Evolutionary conservation across 108 stramenopile genomes (phyloP).

Genomic region (Schizochytrium sp.): DNA sequence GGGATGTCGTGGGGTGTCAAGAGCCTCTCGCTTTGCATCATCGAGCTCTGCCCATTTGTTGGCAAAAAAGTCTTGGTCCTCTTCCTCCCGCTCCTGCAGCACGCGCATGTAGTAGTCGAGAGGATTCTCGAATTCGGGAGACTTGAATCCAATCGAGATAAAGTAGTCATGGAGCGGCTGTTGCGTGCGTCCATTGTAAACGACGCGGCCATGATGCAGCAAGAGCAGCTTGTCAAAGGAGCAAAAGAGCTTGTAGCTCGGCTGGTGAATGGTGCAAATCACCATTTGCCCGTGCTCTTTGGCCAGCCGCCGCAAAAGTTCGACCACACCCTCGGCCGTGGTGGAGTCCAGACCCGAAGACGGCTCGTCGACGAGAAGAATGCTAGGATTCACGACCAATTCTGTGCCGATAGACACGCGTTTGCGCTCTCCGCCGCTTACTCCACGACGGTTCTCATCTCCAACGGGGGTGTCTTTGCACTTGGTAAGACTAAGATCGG

Average conservation of each 20-base stretch:
- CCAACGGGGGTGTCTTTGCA: neutral
- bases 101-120: slow-evolving; percentile 1
- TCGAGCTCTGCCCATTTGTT: neutral
- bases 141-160: slow-evolving; percentile 38
- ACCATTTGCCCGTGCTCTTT: slow-evolving; percentile 50
- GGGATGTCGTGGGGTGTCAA: neutral
- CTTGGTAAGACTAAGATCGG: neutral
- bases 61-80: neutral
- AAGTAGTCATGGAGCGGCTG: slow-evolving; percentile 50
- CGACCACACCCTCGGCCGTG: slow-evolving; percentile 56
- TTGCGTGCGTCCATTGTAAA: slow-evolving; percentile 65
- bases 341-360: slow-evolving; percentile 60
- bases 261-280: slow-evolving; percentile 75
- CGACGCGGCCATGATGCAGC: slow-evolving; percentile 66
- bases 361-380: slow-evolving; percentile 39
- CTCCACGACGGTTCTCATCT: neutral
- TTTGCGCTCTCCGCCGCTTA: slow-evolving; percentile 39
- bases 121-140: neutral
- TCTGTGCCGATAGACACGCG: slow-evolving; percentile 35
- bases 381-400: slow-evolving; percentile 16
- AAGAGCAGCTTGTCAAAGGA: slow-evolving; percentile 67
- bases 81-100: neutral
- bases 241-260: slow-evolving; percentile 65
- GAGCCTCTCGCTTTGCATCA: neutral
- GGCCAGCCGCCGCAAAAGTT: slow-evolving; percentile 16